Evolutionary conservation across 2,329 filamentous ascomycete species (phyloP), one percentile per base, ranked within the genome.

Genomic region (Calonectria fujianensis): DNA sequence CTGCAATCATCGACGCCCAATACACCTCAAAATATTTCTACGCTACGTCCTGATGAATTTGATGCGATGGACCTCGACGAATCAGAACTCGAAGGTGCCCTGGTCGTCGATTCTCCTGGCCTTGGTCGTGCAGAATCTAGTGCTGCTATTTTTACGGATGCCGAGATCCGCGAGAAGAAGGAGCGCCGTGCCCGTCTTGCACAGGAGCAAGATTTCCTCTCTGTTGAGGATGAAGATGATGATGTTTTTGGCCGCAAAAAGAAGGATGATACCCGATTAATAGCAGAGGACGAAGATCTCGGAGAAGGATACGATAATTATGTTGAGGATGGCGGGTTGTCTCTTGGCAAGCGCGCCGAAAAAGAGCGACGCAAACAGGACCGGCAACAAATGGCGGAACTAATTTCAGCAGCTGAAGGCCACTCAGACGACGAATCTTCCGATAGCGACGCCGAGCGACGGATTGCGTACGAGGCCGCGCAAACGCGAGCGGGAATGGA

Each of bases 271-370:
- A 94, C 94, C 8, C 91, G 96, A 1, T 89, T 98, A 2, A 90
- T 96, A 8, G 91, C 90, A 52, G 96, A 98, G 41, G 96, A 98
- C 80, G 96, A 98, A 82, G 95, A 98, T 81, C 90, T 98, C 0
- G 95, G 94, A 48, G 97, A 98, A 85, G 96, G 96, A 0, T 98
- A 98, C 79, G 96, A 98, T 74, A 94, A 96, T 70, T 98, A 95
- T 80, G 95, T 97, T 11, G 94, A 97, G 51, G 95, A 98, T 82
- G 95, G 94, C 11, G 91, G 92, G 10, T 91, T 98, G 13, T 91
- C 94, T 1, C 88, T 98, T 0, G 95, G 96, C 41, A 92, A 90
- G 75, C 94, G 94, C 75, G 95, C 95, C 0, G 95, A 97, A 84
- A 91, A 91, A 27, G 94, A 95, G 78, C 93, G 91, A 0, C 88